phyloP scores from a whole-genome alignment of 2,329 filamentous ascomycete species.

The Diaporthe sp. region DNA sequence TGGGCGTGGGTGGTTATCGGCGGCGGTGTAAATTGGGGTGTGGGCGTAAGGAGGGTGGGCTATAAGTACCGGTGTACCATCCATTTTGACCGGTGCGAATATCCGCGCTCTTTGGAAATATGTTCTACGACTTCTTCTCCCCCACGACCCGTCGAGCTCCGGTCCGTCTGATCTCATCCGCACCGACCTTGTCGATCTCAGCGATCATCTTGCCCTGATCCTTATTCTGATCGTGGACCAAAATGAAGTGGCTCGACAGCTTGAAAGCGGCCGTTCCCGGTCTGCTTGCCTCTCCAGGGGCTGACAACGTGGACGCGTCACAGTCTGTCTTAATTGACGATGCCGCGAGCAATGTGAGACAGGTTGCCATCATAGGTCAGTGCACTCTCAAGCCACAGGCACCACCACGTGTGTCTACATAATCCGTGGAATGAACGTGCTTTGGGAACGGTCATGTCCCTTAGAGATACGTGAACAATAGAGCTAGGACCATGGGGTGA shows the following conservation, averaged over 20 bases:
- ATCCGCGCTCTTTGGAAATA: neutral
- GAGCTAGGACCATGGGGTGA: neutral
- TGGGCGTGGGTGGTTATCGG: no score
- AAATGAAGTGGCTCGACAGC: conserved; percentile 41
- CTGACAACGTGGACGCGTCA: conserved; percentile 9
- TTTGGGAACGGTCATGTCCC: neutral
- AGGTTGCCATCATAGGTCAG: conserved; percentile 50
- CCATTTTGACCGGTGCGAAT: no score
- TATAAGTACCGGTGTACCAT: no score
- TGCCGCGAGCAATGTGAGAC: conserved; percentile 43
- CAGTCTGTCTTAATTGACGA: conserved; percentile 36
- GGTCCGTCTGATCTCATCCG: conserved; percentile 5
- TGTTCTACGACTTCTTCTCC: neutral
- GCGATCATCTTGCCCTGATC: neutral
- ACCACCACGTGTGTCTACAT: neutral
- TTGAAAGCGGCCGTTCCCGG: conserved; percentile 40
- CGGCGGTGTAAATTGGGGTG: no score
- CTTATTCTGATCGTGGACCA: neutral
- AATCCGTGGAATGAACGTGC: neutral
- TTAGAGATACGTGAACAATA: no score
- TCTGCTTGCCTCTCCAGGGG: conserved; percentile 35
- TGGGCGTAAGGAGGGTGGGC: no score
- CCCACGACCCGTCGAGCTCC: neutral
- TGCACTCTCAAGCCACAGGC: neutral
- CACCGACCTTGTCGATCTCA: neutral